Evolutionary conservation across 192 early-diverging fungal species (phyloP).

Genomic region (Coemansia erecta): DNA sequence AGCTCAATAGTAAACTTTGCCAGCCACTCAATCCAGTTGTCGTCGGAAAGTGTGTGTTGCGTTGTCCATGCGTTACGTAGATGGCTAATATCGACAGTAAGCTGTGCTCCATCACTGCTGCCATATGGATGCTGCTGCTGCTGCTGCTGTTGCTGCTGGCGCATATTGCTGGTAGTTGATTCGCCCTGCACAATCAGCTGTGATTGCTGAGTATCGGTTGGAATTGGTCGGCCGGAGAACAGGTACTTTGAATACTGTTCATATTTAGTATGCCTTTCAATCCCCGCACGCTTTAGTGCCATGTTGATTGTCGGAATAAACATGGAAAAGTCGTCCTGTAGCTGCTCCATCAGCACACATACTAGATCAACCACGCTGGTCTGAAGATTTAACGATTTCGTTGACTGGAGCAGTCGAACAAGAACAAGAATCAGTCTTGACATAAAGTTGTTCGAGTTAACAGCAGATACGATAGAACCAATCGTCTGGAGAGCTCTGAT

Average conservation of each 20-base stretch:
- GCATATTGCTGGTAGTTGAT: not conserved
- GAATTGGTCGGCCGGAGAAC: slow-evolving; percentile 67
- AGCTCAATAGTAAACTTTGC: slow-evolving; percentile 85
- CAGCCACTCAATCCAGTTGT: slow-evolving; percentile 95
- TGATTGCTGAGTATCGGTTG: slow-evolving; percentile 1
- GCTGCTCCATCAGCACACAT: slow-evolving; percentile 76
- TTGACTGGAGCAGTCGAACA: slow-evolving; percentile 66
- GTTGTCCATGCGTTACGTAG: slow-evolving; percentile 78
- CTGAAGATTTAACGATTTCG: slow-evolving; percentile 54
- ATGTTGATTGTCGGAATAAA: slow-evolving; percentile 88
- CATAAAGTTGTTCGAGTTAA: slow-evolving; percentile 81
- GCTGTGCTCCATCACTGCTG: not conserved
- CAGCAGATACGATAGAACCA: slow-evolving; percentile 68
- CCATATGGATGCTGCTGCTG: not conserved
- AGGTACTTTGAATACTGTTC: slow-evolving; percentile 70
- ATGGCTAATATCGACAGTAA: slow-evolving; percentile 25
- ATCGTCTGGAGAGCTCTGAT: slow-evolving; percentile 69
- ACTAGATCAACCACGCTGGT: slow-evolving; percentile 76
- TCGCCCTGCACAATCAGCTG: slow-evolving; percentile 3
- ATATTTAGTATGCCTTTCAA: slow-evolving; percentile 66
- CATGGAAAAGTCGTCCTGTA: slow-evolving; percentile 80
- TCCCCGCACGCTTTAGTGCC: slow-evolving; percentile 62
- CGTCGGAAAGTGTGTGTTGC: slow-evolving; percentile 46
- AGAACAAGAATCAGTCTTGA: slow-evolving; percentile 85
- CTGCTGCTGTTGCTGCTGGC: too few relatives aligned